These are phyloP conservation scores for Talaromyces ruber DNA, from an alignment of 495 filamentous ascomycete genomes.

Conservation along the genomic window DNA sequence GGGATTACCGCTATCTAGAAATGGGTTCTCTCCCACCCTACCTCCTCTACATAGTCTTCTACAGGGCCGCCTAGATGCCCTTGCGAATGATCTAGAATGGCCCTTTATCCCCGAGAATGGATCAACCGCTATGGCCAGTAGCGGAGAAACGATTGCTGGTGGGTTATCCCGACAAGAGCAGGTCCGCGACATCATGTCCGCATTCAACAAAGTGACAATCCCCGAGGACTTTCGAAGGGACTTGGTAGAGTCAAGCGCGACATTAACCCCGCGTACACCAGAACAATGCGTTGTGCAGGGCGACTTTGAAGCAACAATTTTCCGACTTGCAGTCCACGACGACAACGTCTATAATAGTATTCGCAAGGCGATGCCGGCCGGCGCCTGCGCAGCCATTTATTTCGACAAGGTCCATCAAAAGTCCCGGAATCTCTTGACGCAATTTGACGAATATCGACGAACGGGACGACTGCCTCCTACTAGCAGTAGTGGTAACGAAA, in stretches of 20 bases:
- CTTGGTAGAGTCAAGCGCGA: conserved; percentile 18
- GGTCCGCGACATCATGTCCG: conserved; percentile 41
- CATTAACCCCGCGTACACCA: conserved; percentile 15
- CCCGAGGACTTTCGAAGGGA: conserved; percentile 39
- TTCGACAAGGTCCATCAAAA: conserved; percentile 36
- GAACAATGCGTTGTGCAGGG: conserved; percentile 40
- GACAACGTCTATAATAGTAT: conserved; percentile 35
- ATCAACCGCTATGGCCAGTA: not conserved
- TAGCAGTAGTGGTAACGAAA: conserved; percentile 8
- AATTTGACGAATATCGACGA: conserved; percentile 36
- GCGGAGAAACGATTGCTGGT: conserved; percentile 13
- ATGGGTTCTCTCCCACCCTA: conserved; percentile 26
- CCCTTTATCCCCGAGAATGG: conserved; percentile 17
- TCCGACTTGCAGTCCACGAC: conserved; percentile 40
- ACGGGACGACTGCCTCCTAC: conserved; percentile 18
- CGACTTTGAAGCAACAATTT: conserved; percentile 42
- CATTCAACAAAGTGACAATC: conserved; percentile 32
- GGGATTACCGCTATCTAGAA: conserved; percentile 21
- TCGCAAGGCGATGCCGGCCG: conserved; percentile 37
- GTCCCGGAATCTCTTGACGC: conserved; percentile 23
- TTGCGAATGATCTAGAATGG: conserved; percentile 32
- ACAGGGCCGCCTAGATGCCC: conserved; percentile 23
- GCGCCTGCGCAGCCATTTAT: conserved; percentile 38
- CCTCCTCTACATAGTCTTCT: conserved; percentile 29
- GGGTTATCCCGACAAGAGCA: conserved; percentile 32